These are phyloP conservation scores for Podila verticillata DNA, from an alignment of 192 early-diverging fungal genomes.

Conservation along the genomic window DNA sequence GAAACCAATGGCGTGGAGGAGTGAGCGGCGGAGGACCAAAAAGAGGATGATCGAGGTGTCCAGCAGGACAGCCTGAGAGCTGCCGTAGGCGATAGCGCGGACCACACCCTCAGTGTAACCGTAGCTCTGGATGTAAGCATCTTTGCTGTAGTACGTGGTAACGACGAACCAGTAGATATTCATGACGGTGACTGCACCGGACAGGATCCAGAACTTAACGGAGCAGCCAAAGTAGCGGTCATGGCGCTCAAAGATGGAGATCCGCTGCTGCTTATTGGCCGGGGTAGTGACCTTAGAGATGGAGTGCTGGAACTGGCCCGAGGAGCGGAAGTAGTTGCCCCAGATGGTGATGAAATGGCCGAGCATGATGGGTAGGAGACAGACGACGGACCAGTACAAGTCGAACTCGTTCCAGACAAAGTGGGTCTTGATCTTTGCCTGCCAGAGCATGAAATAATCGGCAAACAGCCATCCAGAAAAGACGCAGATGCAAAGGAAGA, in stretches of 20 bases:
- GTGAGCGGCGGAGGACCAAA: conserved; percentile 39
- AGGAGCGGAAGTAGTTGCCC: conserved; percentile 49
- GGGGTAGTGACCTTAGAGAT: conserved; percentile 37
- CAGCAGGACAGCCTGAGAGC: conserved; percentile 33
- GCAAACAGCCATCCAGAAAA: conserved; percentile 25
- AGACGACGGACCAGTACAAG: conserved; percentile 39
- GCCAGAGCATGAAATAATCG: conserved; percentile 36
- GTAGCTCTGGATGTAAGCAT: not conserved
- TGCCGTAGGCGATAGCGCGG: conserved; percentile 28
- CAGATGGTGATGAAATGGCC: conserved; percentile 50
- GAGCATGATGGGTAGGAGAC: conserved; percentile 34
- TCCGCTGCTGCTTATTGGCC: conserved; percentile 12
- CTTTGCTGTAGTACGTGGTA: conserved; percentile 7
- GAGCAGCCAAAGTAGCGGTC: conserved; percentile 29
- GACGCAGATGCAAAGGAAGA: conserved; percentile 17
- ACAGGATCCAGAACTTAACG: conserved; percentile 27
- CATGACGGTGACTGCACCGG: conserved; percentile 4
- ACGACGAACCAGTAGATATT: conserved; percentile 44
- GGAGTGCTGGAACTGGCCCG: conserved; percentile 30
- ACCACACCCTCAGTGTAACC: not conserved
- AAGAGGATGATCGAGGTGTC: conserved; percentile 47
- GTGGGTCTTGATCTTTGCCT: conserved; percentile 11
- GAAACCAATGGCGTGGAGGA: conserved; percentile 40
- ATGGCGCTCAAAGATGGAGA: conserved; percentile 44
- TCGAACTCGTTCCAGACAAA: conserved; percentile 30